Conservation (phyloP, 129 eudicot genomes). For the Glebionis coronaria region DNA sequence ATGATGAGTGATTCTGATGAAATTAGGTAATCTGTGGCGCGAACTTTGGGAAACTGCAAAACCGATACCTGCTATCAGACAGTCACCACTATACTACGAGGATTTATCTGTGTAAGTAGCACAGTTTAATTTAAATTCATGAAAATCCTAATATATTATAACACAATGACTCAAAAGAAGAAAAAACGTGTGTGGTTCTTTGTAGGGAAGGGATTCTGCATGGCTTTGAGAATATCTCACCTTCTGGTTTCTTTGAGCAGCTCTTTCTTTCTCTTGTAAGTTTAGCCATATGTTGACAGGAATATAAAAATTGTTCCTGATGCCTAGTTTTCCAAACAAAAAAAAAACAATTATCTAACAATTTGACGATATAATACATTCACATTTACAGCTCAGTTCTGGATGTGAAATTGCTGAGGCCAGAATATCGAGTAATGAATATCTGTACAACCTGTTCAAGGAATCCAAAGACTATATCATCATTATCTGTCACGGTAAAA, state of each 20-base stretch:
- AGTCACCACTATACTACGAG: slow-evolving; percentile 86
- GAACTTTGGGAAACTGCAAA: too few relatives aligned
- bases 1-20: slow-evolving; percentile 2
- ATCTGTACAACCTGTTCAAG: slow-evolving; percentile 57
- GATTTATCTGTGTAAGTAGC: slow-evolving; percentile 90
- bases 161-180: background rate
- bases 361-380: background rate
- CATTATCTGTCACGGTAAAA: slow-evolving; percentile 53
- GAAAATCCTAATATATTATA: background rate
- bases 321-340: background rate
- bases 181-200: slow-evolving; percentile 7
- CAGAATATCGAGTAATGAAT: slow-evolving; percentile 47
- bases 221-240: slow-evolving; percentile 61
- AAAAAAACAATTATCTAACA: background rate
- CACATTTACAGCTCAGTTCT: slow-evolving; percentile 61
- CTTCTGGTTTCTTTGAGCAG: slow-evolving; percentile 80
- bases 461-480: slow-evolving; percentile 81
- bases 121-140: background rate
- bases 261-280: slow-evolving; percentile 86
- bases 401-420: slow-evolving; percentile 79
- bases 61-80: too few relatives aligned
- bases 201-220: slow-evolving; percentile 83
- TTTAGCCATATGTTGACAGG: background rate
- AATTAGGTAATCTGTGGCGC: too few relatives aligned
- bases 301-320: background rate